phyloP scores from a whole-genome alignment of 2,329 filamentous ascomycete species.

The Nigrospora sphaerica region DNA sequence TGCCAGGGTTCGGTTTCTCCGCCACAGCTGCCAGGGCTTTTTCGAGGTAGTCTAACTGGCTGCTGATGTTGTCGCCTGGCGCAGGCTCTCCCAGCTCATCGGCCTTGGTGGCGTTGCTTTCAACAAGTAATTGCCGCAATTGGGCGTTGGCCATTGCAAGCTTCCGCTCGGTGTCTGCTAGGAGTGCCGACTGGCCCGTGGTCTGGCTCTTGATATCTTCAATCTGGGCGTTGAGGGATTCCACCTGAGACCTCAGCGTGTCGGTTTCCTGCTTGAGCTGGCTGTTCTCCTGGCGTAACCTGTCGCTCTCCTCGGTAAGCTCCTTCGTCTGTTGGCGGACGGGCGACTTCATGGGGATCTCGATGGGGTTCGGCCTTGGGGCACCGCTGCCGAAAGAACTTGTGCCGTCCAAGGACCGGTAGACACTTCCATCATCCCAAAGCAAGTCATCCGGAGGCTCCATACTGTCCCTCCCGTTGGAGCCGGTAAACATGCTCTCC shows the following conservation, averaged over 20 bases:
- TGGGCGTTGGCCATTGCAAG: conserved; percentile 62
- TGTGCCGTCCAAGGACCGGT: conserved; percentile 59
- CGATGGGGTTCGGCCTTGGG: conserved; percentile 37
- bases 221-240: conserved; percentile 26
- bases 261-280: conserved; percentile 27
- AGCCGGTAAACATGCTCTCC: conserved; percentile 67
- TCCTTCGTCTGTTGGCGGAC: conserved; percentile 46
- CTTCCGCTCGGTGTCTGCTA: conserved; percentile 56
- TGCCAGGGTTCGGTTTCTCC: conserved; percentile 49
- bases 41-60: conserved; percentile 66
- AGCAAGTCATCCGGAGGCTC: conserved; percentile 49
- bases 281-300: conserved; percentile 36
- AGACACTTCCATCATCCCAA: conserved; percentile 73
- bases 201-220: conserved; percentile 26
- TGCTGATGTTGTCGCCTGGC: conserved; percentile 36
- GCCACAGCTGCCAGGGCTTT: conserved; percentile 55
- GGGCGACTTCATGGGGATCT: conserved; percentile 52
- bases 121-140: conserved; percentile 59
- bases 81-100: conserved; percentile 37
- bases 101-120: conserved; percentile 51
- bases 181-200: conserved; percentile 36
- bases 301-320: conserved; percentile 39
- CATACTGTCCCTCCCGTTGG: conserved; percentile 52
- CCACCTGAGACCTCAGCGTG: conserved; percentile 21
- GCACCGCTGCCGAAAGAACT: conserved; percentile 34